Conservation (phyloP, 768 basidiomycete species). For the Trametes sanguinea region DNA sequence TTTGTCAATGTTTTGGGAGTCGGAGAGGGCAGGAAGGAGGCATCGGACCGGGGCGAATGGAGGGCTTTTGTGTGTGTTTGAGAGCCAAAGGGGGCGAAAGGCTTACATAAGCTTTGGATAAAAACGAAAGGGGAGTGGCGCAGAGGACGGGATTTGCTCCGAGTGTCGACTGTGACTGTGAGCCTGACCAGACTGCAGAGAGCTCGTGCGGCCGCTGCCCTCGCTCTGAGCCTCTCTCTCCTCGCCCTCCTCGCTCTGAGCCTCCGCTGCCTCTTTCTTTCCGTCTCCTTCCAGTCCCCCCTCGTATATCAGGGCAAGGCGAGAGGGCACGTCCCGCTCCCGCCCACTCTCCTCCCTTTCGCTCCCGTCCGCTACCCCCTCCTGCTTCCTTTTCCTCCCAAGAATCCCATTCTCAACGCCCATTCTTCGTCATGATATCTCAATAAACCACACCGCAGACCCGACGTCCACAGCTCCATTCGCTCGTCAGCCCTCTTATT, state of each 20-base stretch:
- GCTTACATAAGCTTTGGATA: constrained; percentile 26
- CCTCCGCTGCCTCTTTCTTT: constrained; percentile 15
- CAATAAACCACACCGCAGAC: constrained; percentile 34
- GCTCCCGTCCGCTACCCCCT: neutral
- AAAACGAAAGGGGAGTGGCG: constrained; percentile 26
- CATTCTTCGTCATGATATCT: constrained; percentile 39
- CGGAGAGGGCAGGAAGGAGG: no score
- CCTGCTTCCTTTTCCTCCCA: constrained; percentile 19
- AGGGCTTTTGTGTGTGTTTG: no score
- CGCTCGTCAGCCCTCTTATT: constrained; percentile 14
- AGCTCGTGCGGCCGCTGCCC: no score
- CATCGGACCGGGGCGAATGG: neutral
- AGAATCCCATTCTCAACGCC: constrained; percentile 29
- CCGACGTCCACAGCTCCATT: constrained; percentile 23
- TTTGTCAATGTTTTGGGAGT: no score
- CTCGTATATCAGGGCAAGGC: constrained; percentile 25
- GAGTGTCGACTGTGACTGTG: constrained; percentile 12
- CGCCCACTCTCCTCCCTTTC: constrained; percentile 11
- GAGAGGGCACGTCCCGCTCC: constrained; percentile 31
- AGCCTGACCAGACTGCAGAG: no score
- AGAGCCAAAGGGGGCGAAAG: neutral
- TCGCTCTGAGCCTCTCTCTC: neutral
- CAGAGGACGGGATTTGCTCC: constrained; percentile 25
- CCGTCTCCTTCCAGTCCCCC: constrained; percentile 15
- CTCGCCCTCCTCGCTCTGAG: constrained; percentile 8